Conservation (phyloP, 805 yeast genomes). For the Groenewaldozyma tartarivorans region DNA sequence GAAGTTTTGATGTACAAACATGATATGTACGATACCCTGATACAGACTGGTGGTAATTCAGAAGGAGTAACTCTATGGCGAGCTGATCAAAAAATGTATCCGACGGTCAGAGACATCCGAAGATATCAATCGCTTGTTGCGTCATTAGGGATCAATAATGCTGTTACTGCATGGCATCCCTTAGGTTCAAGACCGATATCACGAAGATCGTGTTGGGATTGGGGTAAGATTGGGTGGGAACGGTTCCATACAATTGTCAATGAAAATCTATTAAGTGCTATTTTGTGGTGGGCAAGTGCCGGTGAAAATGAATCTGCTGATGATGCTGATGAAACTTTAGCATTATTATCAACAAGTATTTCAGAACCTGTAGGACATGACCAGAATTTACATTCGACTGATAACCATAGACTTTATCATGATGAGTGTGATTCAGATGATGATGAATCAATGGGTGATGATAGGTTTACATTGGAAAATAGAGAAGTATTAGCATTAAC, state of each 20-base stretch:
- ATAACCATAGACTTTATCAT: background rate
- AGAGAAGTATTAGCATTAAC: slow-evolving; percentile 25
- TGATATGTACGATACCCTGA: slow-evolving; percentile 40
- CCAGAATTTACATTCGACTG: slow-evolving; percentile 7
- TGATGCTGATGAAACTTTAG: slow-evolving; percentile 31
- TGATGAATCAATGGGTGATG: slow-evolving; percentile 18
- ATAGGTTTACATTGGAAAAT: slow-evolving; percentile 10
- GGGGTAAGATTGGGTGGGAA: background rate
- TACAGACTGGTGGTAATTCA: slow-evolving; percentile 14
- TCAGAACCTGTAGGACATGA: background rate
- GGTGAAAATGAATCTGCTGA: slow-evolving; percentile 42
- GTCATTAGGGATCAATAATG: slow-evolving; percentile 8
- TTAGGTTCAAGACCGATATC: no score
- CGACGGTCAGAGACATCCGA: slow-evolving; percentile 18
- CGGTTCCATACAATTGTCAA: slow-evolving; percentile 4
- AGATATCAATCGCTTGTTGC: slow-evolving; percentile 18
- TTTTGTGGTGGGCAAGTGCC: slow-evolving; percentile 84
- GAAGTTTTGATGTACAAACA: slow-evolving; percentile 49
- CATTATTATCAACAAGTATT: slow-evolving; percentile 3
- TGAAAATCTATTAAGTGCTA: slow-evolving; percentile 31
- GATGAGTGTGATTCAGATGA: slow-evolving; percentile 9
- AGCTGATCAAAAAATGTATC: background rate
- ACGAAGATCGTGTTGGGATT: background rate
- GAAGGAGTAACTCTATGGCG: background rate
- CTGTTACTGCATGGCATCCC: background rate